A percentile compares a stretch with the other conserved stretches of the same genome.
Conservation (phyloP, 371 early-diverging fungal species). For the Saksenaea vasiformis region DNA sequence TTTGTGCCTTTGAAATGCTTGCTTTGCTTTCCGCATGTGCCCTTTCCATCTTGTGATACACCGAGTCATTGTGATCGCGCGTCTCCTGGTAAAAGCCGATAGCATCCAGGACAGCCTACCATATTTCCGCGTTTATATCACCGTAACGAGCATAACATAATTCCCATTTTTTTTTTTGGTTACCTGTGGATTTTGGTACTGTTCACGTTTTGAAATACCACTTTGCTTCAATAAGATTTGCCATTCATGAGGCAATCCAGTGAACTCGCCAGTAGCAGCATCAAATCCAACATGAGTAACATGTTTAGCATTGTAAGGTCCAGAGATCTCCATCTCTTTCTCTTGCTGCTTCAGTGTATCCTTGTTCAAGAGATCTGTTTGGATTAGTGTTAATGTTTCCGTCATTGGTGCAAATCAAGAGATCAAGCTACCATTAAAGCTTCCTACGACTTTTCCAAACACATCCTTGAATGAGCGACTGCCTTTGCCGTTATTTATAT, state of each 20-base stretch:
- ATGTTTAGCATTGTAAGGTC: slow-evolving; percentile 96
- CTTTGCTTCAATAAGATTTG: slow-evolving; percentile 86
- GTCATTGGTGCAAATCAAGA: background rate
- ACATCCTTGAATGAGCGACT: slow-evolving; percentile 62
- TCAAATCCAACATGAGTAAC: slow-evolving; percentile 94
- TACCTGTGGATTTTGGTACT: slow-evolving; percentile 91
- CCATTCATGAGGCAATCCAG: slow-evolving; percentile 96
- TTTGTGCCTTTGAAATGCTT: background rate
- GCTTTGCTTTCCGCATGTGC: slow-evolving; percentile 38
- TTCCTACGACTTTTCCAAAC: slow-evolving; percentile 66
- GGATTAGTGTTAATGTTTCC: background rate
- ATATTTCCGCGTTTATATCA: background rate
- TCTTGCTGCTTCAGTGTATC: slow-evolving; percentile 40
- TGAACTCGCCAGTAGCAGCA: slow-evolving; percentile 90
- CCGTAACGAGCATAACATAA: background rate
- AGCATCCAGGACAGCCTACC: slow-evolving; percentile 87
- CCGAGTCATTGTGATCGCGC: slow-evolving; percentile 63
- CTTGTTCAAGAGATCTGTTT: slow-evolving; percentile 62
- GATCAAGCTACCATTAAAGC: slow-evolving; percentile 55
- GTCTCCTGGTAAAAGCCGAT: slow-evolving; percentile 91
- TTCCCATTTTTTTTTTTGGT: background rate
- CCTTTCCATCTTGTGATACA: slow-evolving; percentile 90
- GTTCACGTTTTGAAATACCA: slow-evolving; percentile 94
- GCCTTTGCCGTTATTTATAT: slow-evolving; percentile 6
- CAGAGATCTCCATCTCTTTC: slow-evolving; percentile 89